These are phyloP conservation scores for Claviceps maximensis DNA, from an alignment of 2,329 filamentous ascomycete species.

Conservation along the genomic window DNA sequence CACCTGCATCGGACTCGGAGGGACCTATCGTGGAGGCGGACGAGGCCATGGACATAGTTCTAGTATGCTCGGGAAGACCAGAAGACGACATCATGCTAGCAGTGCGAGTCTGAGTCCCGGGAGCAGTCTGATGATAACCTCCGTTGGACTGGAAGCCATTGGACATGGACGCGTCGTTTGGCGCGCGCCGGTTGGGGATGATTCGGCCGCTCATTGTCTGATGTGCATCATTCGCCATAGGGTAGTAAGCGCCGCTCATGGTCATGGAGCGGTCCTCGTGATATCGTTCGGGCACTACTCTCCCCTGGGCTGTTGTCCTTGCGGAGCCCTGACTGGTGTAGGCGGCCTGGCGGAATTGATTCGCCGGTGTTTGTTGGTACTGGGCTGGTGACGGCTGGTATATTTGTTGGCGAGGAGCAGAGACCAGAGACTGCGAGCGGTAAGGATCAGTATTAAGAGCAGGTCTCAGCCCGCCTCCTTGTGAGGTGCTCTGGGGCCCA, in stretches of 20 bases:
- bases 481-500: slow-evolving; percentile 46
- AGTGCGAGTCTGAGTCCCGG: slow-evolving; percentile 43
- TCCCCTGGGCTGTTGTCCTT: slow-evolving; percentile 78
- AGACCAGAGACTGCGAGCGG: slow-evolving; percentile 85
- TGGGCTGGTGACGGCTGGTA: slow-evolving; percentile 51
- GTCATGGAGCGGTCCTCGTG: slow-evolving; percentile 94
- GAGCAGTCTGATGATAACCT: slow-evolving; percentile 29
- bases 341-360: slow-evolving; percentile 64
- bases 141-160: slow-evolving; percentile 24
- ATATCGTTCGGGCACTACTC: slow-evolving; percentile 79
- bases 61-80: slow-evolving; percentile 31
- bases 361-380: slow-evolving; percentile 54
- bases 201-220: slow-evolving; percentile 90
- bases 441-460: slow-evolving; percentile 76
- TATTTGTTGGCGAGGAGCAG: slow-evolving; percentile 57
- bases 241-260: slow-evolving; percentile 61
- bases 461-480: slow-evolving; percentile 47
- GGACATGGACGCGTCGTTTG: slow-evolving; percentile 24
- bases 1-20: slow-evolving; percentile 38
- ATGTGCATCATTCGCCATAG: slow-evolving; percentile 62
- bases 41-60: slow-evolving; percentile 90
- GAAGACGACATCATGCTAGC: slow-evolving; percentile 48
- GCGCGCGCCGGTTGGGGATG: slow-evolving; percentile 58
- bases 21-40: slow-evolving; percentile 60
- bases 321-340: slow-evolving; percentile 53